Evolutionary conservation across 257 asterid genomes (phyloP).

Genomic region (Voacanga thouarsii): DNA sequence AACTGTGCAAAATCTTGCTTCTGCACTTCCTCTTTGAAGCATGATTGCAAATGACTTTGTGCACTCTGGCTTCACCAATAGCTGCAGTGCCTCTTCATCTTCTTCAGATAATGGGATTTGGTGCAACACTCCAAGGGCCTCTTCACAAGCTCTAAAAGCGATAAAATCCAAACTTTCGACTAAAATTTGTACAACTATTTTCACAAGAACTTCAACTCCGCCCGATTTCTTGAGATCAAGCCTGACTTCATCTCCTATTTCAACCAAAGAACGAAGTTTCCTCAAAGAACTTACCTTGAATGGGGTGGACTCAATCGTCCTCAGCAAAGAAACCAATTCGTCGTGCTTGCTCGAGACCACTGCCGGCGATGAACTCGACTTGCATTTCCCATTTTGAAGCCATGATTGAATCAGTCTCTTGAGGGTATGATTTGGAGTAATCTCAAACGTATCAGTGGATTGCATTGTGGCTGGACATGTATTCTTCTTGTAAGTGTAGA

Average conservation of each 20-base stretch:
- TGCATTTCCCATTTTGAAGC: slow-evolving; percentile 26
- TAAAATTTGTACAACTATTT: slow-evolving; percentile 50
- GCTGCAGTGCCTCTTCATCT: slow-evolving; percentile 29
- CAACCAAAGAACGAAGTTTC: slow-evolving; percentile 44
- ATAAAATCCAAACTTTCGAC: slow-evolving; percentile 51
- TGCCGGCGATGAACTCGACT: slow-evolving; percentile 17
- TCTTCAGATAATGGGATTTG: slow-evolving; percentile 38
- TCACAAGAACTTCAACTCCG: slow-evolving; percentile 57
- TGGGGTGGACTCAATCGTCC: slow-evolving; percentile 55
- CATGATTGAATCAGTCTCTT: slow-evolving; percentile 58
- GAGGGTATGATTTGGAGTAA: slow-evolving; percentile 83
- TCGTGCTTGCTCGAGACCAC: slow-evolving; percentile 30
- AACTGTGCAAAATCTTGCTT: slow-evolving; percentile 55
- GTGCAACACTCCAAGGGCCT: slow-evolving; percentile 56
- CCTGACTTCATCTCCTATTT: slow-evolving; percentile 35
- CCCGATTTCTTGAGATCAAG: slow-evolving; percentile 52
- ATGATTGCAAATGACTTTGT: slow-evolving; percentile 56
- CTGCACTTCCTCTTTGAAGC: slow-evolving; percentile 71
- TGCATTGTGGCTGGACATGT: slow-evolving; percentile 95
- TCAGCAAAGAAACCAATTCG: slow-evolving; percentile 45
- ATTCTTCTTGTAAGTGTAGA: slow-evolving; percentile 50
- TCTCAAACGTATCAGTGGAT: slow-evolving; percentile 32
- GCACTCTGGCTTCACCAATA: slow-evolving; percentile 48
- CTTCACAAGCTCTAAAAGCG: slow-evolving; percentile 69
- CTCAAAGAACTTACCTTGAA: slow-evolving; percentile 61